Percentiles rank a stretch among this genome's conserved stretches.
Evolutionary conservation across 2,329 filamentous ascomycete genomes (phyloP).

Genomic region (Fusarium pseudocircinatum): DNA sequence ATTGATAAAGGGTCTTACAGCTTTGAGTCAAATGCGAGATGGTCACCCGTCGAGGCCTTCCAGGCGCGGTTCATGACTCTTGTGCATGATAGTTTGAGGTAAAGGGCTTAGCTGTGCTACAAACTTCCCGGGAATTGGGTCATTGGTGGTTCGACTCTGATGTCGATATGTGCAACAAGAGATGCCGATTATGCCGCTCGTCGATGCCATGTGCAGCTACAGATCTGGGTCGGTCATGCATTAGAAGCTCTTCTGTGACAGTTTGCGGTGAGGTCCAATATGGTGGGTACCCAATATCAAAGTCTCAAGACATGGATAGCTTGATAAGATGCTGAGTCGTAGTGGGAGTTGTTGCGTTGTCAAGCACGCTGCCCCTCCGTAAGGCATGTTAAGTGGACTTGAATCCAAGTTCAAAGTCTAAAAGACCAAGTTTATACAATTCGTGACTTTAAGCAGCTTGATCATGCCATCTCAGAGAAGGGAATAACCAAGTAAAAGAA

Average conservation of each 20-base stretch:
- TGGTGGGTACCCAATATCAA: conserved; percentile 23
- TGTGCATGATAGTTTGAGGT: conserved; percentile 4
- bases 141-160: conserved; percentile 31
- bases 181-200: neutral
- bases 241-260: conserved; percentile 2
- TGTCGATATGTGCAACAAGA: conserved; percentile 9
- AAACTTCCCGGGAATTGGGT: conserved; percentile 20
- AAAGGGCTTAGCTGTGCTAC: conserved; percentile 8
- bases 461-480: neutral
- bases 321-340: conserved; percentile 10
- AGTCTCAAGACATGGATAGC: conserved; percentile 12
- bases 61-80: conserved; percentile 14
- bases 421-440: neutral
- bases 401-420: neutral
- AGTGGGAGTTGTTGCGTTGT: conserved; percentile 4
- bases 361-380: conserved; percentile 9
- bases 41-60: conserved; percentile 7
- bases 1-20: conserved; percentile 3
- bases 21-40: neutral
- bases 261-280: conserved; percentile 33
- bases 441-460: neutral
- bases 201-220: neutral
- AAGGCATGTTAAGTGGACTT: neutral
- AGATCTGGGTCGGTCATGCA: neutral
- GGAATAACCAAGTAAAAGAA: neutral